These are phyloP conservation scores for Sphagnum magellanicum DNA, from an alignment of 228 moss, liverwort and hornwort species.

Conservation along the genomic window DNA sequence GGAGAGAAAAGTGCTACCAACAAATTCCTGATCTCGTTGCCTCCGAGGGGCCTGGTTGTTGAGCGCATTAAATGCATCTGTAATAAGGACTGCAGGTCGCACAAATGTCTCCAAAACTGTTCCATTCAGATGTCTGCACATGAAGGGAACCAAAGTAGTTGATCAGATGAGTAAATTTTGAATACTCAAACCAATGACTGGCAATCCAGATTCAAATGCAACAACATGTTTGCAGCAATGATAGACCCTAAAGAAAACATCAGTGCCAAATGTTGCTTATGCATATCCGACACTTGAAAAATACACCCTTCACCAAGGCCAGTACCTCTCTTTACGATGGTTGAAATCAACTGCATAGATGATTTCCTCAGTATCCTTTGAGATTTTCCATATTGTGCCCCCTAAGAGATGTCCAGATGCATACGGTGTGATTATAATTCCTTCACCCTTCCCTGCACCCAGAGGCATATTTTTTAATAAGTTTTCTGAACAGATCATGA, in stretches of 20 bases:
- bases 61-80: slow-evolving; percentile 91
- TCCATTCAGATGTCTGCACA: slow-evolving; percentile 77
- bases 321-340: slow-evolving; percentile 91
- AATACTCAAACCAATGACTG: too few relatives aligned
- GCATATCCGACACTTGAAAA: neutral
- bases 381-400: slow-evolving; percentile 96
- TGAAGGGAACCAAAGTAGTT: neutral
- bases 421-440: slow-evolving; percentile 93
- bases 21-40: slow-evolving; percentile 88
- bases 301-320: neutral
- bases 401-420: slow-evolving; percentile 93
- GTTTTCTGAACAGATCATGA: too few relatives aligned
- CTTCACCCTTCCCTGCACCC: slow-evolving; percentile 84
- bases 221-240: too few relatives aligned
- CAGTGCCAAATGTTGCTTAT: too few relatives aligned
- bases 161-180: neutral
- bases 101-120: slow-evolving; percentile 87
- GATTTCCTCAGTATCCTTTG: slow-evolving; percentile 93
- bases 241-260: too few relatives aligned
- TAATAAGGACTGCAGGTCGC: slow-evolving; percentile 92
- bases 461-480: neutral
- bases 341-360: slow-evolving; percentile 97
- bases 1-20: slow-evolving; percentile 29
- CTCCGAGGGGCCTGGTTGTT: slow-evolving; percentile 89
- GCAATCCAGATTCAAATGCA: too few relatives aligned